phyloP scores from a whole-genome alignment of 2,329 filamentous ascomycete species.

The Stromatinia cepivora region DNA sequence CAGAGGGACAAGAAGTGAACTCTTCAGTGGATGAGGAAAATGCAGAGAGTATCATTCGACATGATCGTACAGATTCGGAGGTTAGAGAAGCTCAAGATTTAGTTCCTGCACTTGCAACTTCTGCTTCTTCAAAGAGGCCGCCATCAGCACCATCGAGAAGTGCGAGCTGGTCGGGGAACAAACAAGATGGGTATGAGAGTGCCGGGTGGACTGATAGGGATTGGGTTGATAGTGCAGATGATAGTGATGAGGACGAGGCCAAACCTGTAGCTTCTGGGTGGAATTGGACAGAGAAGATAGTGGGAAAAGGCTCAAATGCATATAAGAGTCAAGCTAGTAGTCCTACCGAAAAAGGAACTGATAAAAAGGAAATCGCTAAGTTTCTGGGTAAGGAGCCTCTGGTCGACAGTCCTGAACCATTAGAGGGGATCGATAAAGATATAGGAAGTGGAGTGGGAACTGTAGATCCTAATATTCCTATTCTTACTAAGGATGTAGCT shows the following conservation, averaged over 20 bases:
- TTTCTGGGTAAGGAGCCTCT: neutral
- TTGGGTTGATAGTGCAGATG: conserved; percentile 56
- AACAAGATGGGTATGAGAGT: conserved; percentile 46
- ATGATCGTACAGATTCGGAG: conserved; percentile 49
- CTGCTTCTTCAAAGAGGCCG: conserved; percentile 25
- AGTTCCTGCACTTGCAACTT: conserved; percentile 37
- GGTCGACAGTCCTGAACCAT: neutral
- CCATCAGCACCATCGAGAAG: conserved; percentile 11
- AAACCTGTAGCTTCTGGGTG: conserved; percentile 42
- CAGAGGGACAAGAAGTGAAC: conserved; percentile 67
- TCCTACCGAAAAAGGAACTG: neutral
- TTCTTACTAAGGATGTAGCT: neutral
- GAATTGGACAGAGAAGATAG: conserved; percentile 59
- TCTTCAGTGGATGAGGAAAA: conserved; percentile 14
- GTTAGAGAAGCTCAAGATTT: conserved; percentile 47
- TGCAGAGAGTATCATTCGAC: conserved; percentile 37
- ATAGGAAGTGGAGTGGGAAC: neutral
- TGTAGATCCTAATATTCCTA: neutral
- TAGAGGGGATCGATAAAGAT: neutral
- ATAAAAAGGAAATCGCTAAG: conserved; percentile 1
- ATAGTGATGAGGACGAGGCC: conserved; percentile 39
- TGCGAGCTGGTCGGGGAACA: neutral
- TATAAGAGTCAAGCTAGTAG: neutral
- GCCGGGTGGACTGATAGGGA: conserved; percentile 66
- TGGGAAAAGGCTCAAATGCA: conserved; percentile 43